phyloP scores from a whole-genome alignment of 2,329 filamentous ascomycete species.

The Phyllosticta paracitricarpa region DNA sequence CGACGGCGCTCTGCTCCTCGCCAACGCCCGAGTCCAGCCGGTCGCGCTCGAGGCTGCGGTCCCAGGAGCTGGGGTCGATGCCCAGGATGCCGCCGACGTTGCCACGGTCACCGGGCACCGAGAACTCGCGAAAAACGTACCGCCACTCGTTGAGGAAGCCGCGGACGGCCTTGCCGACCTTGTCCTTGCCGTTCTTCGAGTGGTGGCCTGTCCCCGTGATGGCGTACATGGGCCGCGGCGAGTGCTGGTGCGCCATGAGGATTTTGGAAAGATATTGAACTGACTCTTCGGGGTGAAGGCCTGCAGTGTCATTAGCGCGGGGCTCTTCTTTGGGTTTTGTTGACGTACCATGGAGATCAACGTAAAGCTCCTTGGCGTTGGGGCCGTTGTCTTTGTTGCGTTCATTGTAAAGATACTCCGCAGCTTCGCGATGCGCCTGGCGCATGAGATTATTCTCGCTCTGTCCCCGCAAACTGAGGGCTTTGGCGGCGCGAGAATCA shows the following conservation, averaged over 20 bases:
- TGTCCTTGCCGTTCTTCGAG: constrained; percentile 97
- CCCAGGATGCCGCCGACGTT: constrained; percentile 60
- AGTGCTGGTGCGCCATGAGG: constrained; percentile 70
- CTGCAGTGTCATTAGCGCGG: constrained; percentile 14
- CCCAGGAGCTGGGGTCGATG: constrained; percentile 52
- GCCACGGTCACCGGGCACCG: constrained; percentile 86
- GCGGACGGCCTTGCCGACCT: constrained; percentile 88
- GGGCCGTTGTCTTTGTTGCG: constrained; percentile 61
- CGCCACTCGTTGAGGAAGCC: constrained; percentile 90
- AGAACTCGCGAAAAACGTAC: constrained; percentile 93
- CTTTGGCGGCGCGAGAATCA: constrained; percentile 90
- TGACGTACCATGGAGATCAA: constrained; percentile 68
- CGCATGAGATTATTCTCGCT: constrained; percentile 97
- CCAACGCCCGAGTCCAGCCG: constrained; percentile 16
- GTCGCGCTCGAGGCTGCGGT: constrained; percentile 31
- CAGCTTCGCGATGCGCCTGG: constrained; percentile 90
- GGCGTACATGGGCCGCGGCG: constrained; percentile 69
- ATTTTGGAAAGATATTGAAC: constrained; percentile 88
- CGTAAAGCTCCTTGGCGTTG: constrained; percentile 65
- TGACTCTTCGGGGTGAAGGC: constrained; percentile 96
- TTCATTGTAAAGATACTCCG: constrained; percentile 83
- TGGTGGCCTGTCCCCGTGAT: constrained; percentile 97
- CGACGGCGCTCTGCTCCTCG: constrained; percentile 13
- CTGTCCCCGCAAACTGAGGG: constrained; percentile 84
- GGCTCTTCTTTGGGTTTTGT: no score